Conservation (phyloP, 2,329 filamentous ascomycete genomes). For the Aphanoascus verrucosus region DNA sequence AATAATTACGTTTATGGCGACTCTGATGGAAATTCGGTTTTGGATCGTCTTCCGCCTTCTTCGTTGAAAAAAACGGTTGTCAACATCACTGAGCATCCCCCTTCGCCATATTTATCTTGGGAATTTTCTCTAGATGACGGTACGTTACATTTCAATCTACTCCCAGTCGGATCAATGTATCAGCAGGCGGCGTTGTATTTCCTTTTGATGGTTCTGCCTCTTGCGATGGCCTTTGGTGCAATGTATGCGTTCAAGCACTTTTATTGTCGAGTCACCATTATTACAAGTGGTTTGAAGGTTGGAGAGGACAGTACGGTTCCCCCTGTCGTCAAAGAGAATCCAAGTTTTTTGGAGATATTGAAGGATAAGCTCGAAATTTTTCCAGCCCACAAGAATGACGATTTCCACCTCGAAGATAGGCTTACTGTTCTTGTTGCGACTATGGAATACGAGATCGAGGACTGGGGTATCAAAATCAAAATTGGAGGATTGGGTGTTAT, state of each 20-base stretch:
- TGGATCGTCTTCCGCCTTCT: slow-evolving; percentile 52
- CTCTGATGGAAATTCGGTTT: slow-evolving; percentile 48
- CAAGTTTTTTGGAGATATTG: slow-evolving; percentile 6
- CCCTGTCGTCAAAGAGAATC: slow-evolving; percentile 26
- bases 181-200: slow-evolving; percentile 46
- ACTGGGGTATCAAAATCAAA: slow-evolving; percentile 61
- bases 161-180: slow-evolving; percentile 45
- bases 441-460: slow-evolving; percentile 62
- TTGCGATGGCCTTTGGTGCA: slow-evolving; percentile 40
- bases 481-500: slow-evolving; percentile 61
- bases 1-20: slow-evolving; percentile 51
- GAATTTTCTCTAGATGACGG: slow-evolving; percentile 47
- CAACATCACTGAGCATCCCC: slow-evolving; percentile 49
- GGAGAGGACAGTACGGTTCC: slow-evolving; percentile 33
- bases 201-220: slow-evolving; percentile 45
- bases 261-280: slow-evolving; percentile 56
- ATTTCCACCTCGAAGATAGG: slow-evolving; percentile 18
- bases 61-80: slow-evolving; percentile 46
- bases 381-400: slow-evolving; percentile 28
- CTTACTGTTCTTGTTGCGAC: slow-evolving; percentile 57
- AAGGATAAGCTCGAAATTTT: slow-evolving; percentile 31
- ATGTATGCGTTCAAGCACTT: slow-evolving; percentile 50
- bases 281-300: slow-evolving; percentile 46
- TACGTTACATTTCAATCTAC: slow-evolving; percentile 41
- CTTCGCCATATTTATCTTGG: slow-evolving; percentile 46